These are phyloP conservation scores for Candida broadrunensis DNA, from an alignment of 805 yeast species.

Conservation along the genomic window DNA sequence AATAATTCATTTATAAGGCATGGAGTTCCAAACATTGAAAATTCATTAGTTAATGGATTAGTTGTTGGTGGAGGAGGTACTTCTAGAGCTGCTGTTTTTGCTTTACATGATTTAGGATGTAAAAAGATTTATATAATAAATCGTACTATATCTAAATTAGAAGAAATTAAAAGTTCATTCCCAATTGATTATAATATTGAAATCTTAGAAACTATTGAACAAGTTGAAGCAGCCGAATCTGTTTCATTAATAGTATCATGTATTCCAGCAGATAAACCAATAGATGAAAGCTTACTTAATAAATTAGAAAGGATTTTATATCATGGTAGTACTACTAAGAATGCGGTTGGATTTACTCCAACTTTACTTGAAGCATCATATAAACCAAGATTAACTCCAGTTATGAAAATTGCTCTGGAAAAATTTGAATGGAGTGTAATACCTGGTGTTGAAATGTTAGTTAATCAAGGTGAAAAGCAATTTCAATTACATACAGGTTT, in stretches of 20 bases:
- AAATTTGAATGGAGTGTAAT: conserved; percentile 73
- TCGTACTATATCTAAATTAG: conserved; percentile 69
- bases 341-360: conserved; percentile 44
- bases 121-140: conserved; percentile 71
- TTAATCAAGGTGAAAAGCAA: conserved; percentile 90
- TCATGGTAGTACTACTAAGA: conserved; percentile 29
- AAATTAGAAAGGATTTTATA: conserved; percentile 48
- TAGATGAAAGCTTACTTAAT: conserved; percentile 49
- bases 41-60: conserved; percentile 52
- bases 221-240: conserved; percentile 42
- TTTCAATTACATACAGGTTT: conserved; percentile 73
- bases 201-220: conserved; percentile 48
- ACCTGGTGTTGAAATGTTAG: conserved; percentile 89
- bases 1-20: conserved; percentile 57
- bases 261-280: conserved; percentile 76
- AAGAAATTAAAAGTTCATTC: conserved; percentile 57
- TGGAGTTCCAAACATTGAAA: conserved; percentile 53
- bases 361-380: conserved; percentile 89
- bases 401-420: conserved; percentile 72
- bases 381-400: conserved; percentile 82
- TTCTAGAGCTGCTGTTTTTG: conserved; percentile 89
- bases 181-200: conserved; percentile 58
- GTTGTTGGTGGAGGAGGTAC: conserved; percentile 98
- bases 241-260: conserved; percentile 71
- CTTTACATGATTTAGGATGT: conserved; percentile 78